Percentiles rank a stretch among this genome's conserved stretches.
Conservation (phyloP, 2,329 filamentous ascomycete species). For the Dothiorella sarmentorum region DNA sequence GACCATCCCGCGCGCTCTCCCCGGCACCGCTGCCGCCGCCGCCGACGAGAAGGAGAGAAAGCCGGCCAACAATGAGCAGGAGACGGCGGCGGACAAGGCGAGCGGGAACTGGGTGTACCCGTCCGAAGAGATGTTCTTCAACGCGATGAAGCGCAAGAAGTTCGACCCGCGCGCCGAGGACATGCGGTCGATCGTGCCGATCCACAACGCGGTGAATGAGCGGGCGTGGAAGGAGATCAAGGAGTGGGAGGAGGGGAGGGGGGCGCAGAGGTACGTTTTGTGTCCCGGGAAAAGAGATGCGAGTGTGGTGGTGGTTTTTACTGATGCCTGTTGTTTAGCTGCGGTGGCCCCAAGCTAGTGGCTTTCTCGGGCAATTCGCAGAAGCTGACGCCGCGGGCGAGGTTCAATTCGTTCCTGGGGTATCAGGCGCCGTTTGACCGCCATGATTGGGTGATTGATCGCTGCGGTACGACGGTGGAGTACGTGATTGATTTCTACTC, state of each 20-base stretch:
- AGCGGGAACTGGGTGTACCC: conserved; percentile 97
- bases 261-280: conserved; percentile 59
- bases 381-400: conserved; percentile 73
- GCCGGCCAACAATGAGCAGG: conserved; percentile 74
- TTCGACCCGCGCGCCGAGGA: conserved; percentile 68
- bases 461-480: conserved; percentile 80
- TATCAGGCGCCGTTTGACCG: conserved; percentile 90
- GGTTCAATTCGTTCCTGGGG: conserved; percentile 79
- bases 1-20: conserved; percentile 60
- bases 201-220: conserved; percentile 98
- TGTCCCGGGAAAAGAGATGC: too few relatives aligned
- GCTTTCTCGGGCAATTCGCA: conserved; percentile 70
- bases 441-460: conserved; percentile 95
- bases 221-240: conserved; percentile 90
- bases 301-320: neutral
- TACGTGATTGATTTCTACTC: conserved; percentile 99
- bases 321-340: conserved; percentile 40
- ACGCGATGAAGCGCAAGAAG: conserved; percentile 89
- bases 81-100: conserved; percentile 59
- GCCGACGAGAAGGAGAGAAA: too few relatives aligned
- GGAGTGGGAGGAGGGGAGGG: conserved; percentile 72
- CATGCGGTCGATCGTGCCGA: conserved; percentile 90
- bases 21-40: conserved; percentile 9
- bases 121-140: conserved; percentile 95
- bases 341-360: conserved; percentile 75